Percentiles rank a stretch among this genome's conserved stretches.
These are phyloP conservation scores for Candida sanyaensis DNA, from an alignment of 1,139 yeast species.

Conservation along the genomic window DNA sequence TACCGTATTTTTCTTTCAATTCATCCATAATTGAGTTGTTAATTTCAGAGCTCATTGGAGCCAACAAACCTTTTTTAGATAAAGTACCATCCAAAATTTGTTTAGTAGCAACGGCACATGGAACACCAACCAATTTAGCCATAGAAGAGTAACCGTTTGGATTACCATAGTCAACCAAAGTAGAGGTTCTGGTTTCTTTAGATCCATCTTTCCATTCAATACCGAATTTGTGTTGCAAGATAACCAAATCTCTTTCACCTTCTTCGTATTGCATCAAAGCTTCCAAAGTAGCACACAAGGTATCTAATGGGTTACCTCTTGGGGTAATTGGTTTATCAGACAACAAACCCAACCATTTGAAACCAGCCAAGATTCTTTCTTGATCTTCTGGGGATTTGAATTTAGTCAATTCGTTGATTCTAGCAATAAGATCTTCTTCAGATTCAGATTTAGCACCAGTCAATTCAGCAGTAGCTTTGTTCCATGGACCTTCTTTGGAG, in stretches of 20 bases:
- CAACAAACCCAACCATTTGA: slow-evolving; percentile 93
- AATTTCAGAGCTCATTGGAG: slow-evolving; percentile 90
- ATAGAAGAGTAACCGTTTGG: slow-evolving; percentile 95
- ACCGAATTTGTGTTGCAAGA: slow-evolving; percentile 96
- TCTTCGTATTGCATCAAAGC: slow-evolving; percentile 93
- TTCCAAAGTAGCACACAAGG: slow-evolving; percentile 95
- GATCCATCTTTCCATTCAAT: slow-evolving; percentile 95
- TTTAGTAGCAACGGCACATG: slow-evolving; percentile 94
- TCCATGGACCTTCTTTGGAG: slow-evolving; percentile 69
- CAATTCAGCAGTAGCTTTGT: slow-evolving; percentile 76
- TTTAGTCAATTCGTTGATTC: slow-evolving; percentile 74
- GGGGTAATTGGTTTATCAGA: slow-evolving; percentile 76
- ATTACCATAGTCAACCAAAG: slow-evolving; percentile 91
- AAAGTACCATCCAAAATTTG: slow-evolving; percentile 85
- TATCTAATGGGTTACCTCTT: slow-evolving; percentile 93
- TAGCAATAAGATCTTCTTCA: slow-evolving; percentile 72
- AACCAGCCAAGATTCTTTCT: slow-evolving; percentile 82
- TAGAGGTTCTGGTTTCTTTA: slow-evolving; percentile 89
- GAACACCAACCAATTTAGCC: slow-evolving; percentile 98
- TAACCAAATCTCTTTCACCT: slow-evolving; percentile 93
- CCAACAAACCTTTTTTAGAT: slow-evolving; percentile 72
- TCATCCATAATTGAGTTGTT: slow-evolving; percentile 89
- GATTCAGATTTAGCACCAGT: slow-evolving; percentile 71
- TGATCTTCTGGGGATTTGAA: slow-evolving; percentile 84
- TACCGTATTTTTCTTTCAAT: slow-evolving; percentile 86